Evolutionary conservation across 2,329 filamentous ascomycete genomes (phyloP).

Genomic region (Calonectria pseudoturangicola): DNA sequence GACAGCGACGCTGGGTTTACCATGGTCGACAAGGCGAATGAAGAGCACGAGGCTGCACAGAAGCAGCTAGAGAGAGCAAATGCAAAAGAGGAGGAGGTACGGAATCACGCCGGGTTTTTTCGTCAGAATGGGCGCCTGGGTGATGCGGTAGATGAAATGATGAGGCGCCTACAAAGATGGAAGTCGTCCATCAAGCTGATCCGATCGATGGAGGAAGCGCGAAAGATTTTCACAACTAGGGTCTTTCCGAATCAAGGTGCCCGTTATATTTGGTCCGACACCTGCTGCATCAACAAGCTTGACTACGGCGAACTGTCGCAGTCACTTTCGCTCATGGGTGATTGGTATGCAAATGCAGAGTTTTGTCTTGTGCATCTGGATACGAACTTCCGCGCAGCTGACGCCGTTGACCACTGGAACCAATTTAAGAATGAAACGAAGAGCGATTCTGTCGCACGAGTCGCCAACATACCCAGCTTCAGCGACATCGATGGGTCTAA

Average conservation of each 20-base stretch:
- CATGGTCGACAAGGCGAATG: background rate
- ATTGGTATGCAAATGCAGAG: conserved; percentile 7
- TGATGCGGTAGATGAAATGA: conserved; percentile 4
- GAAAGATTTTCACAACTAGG: background rate
- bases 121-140: background rate
- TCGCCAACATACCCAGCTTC: background rate
- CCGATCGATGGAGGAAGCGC: background rate
- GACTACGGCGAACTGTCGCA: background rate
- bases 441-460: background rate
- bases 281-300: background rate
- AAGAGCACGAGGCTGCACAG: background rate
- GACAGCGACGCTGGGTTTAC: no score
- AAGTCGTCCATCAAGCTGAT: conserved; percentile 1
- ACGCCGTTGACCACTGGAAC: background rate
- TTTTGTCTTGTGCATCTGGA: conserved; percentile 4
- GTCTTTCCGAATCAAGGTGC: background rate
- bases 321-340: conserved; percentile 2
- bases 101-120: background rate
- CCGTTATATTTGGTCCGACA: conserved; percentile 2
- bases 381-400: background rate
- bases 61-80: background rate
- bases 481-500: background rate
- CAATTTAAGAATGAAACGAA: background rate
- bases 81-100: background rate
- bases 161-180: background rate